Conservation (phyloP, 495 filamentous ascomycete species). For the Elaphomyces granulatus region DNA sequence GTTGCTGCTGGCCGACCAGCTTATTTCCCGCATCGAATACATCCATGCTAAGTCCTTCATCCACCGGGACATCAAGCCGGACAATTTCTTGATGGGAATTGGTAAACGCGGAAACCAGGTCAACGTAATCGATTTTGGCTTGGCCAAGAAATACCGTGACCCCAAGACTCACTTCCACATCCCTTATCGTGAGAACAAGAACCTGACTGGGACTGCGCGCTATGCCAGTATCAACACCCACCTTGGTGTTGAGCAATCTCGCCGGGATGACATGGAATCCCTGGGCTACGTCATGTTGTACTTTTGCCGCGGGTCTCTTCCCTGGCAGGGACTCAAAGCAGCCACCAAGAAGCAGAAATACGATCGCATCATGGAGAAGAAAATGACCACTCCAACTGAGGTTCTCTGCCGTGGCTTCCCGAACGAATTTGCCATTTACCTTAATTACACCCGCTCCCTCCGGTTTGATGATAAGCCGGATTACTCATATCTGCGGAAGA, state of each 20-base stretch:
- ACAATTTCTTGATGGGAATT: conserved; percentile 99
- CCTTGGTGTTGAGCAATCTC: conserved; percentile 96
- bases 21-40: conserved; percentile 99
- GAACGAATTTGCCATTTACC: conserved; percentile 98
- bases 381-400: conserved; percentile 99
- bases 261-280: conserved; percentile 99
- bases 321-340: conserved; percentile 99
- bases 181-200: conserved; percentile 99
- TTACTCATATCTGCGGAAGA: conserved; percentile 99
- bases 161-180: conserved; percentile 99
- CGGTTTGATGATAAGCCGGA: conserved; percentile 99
- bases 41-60: conserved; percentile 99
- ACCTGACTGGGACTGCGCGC: conserved; percentile 96
- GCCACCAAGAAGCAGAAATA: conserved; percentile 99
- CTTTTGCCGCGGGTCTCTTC: conserved; percentile 97
- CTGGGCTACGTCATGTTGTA: conserved; percentile 99
- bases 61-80: conserved; percentile 99
- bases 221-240: conserved; percentile 99
- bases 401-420: conserved; percentile 98
- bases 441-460: conserved; percentile 98
- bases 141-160: conserved; percentile 99
- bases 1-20: conserved; percentile 89
- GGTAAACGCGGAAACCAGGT: conserved; percentile 99
- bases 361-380: conserved; percentile 99
- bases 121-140: conserved; percentile 98